These are phyloP conservation scores for Desmodesmus armatus DNA, from an alignment of 139 green algal genomes.

Conservation along the genomic window DNA sequence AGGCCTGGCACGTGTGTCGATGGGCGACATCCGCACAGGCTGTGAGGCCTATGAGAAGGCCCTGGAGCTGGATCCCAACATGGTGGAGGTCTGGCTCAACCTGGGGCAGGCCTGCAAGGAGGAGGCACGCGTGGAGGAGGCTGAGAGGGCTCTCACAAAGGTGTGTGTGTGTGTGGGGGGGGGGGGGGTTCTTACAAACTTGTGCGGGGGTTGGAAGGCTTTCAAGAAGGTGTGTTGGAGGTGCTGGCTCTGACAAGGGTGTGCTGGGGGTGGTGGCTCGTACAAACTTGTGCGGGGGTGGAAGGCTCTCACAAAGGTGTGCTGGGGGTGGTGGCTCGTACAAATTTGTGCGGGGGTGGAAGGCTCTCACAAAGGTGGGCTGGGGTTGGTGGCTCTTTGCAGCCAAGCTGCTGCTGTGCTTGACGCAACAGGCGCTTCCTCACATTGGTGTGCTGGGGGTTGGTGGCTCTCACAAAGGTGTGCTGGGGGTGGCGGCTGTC, in stretches of 20 bases:
- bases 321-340: too few species aligned
- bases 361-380: too few species aligned
- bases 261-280: too few species aligned
- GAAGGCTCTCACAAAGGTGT: too few species aligned
- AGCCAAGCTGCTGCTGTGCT: too few species aligned
- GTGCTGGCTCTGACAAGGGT: not conserved
- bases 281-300: too few species aligned
- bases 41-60: slow-evolving; percentile 73
- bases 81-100: slow-evolving; percentile 83
- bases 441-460: too few species aligned
- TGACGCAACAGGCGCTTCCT: too few species aligned
- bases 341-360: too few species aligned
- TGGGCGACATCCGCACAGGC: slow-evolving; percentile 82
- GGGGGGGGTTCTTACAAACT: not conserved
- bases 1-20: slow-evolving; percentile 66
- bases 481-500: too few species aligned
- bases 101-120: slow-evolving; percentile 74
- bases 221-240: not conserved
- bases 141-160: slow-evolving; percentile 66
- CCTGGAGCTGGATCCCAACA: slow-evolving; percentile 63
- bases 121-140: slow-evolving; percentile 67
- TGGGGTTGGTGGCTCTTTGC: too few species aligned
- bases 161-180: slow-evolving; percentile 54
- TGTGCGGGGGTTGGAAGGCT: not conserved
- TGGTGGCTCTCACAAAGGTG: too few species aligned